Percentiles rank a stretch among this genome's conserved stretches.
Conservation (phyloP, 257 asterid species). For the Solanum lycopersicoides region DNA sequence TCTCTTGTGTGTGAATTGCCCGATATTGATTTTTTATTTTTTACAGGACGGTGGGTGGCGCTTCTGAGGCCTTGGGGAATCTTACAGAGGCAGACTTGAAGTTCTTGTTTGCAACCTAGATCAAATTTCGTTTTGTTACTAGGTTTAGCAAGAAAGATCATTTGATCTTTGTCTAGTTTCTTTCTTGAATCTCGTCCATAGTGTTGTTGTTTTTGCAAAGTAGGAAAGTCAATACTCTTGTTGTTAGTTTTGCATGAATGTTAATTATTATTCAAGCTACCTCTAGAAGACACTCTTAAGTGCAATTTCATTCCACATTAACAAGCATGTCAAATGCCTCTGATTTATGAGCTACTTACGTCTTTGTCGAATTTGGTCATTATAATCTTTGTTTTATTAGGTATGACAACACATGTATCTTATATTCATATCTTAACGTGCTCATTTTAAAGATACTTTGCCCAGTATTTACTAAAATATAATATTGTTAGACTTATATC, state of each 20-base stretch:
- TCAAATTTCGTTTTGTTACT: not conserved
- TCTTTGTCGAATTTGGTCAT: not conserved
- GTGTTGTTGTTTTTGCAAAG: not conserved
- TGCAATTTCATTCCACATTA: not conserved
- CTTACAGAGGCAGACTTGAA: conserved; percentile 72
- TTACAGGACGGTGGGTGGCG: conserved; percentile 75
- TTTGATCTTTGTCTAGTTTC: not conserved
- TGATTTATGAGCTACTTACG: not conserved
- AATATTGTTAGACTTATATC: not conserved
- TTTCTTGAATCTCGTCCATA: not conserved
- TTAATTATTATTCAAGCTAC: not conserved
- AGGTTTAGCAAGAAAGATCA: not conserved
- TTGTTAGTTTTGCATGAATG: not conserved
- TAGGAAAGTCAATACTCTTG: not conserved
- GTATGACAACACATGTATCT: not conserved
- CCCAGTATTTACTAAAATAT: not conserved
- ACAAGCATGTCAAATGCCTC: not conserved
- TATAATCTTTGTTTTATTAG: not conserved
- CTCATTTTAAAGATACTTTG: not conserved
- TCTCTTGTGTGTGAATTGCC: not conserved
- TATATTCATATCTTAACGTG: not conserved
- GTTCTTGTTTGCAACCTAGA: conserved; percentile 55
- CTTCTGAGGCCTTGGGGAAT: conserved; percentile 63
- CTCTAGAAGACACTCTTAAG: not conserved
- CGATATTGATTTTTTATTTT: not conserved